Percentiles rank a stretch among this genome's conserved stretches.
Evolutionary conservation across 2,329 filamentous ascomycete species (phyloP).

Genomic region (Geosmithia morbida): DNA sequence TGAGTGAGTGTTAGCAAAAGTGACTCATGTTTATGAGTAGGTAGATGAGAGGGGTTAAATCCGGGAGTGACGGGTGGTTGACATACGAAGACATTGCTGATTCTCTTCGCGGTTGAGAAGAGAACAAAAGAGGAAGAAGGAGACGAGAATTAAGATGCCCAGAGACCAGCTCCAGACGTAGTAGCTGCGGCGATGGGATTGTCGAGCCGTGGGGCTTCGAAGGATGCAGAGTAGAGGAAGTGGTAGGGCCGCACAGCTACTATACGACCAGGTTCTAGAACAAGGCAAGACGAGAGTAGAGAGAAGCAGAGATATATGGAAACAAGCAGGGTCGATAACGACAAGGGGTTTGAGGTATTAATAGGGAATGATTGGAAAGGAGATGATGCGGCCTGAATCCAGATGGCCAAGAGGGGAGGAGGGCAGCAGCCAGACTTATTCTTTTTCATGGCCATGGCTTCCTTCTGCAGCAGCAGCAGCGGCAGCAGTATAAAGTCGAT

Average conservation of each 20-base stretch:
- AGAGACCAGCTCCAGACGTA: conserved; percentile 3
- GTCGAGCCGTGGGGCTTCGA: neutral
- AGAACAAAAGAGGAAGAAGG: neutral
- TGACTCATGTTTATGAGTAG: neutral
- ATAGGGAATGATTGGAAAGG: conserved; percentile 9
- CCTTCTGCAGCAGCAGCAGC: neutral
- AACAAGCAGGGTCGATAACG: neutral
- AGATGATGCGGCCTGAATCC: neutral
- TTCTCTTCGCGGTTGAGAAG: neutral
- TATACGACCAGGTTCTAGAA: neutral
- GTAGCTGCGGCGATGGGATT: neutral
- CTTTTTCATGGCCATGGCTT: conserved; percentile 10
- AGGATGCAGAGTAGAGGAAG: neutral
- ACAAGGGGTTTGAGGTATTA: conserved; percentile 1
- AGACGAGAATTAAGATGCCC: neutral
- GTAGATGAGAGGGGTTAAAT: no score
- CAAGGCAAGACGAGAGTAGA: neutral
- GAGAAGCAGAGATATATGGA: neutral
- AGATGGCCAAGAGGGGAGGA: neutral
- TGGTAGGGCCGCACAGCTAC: neutral
- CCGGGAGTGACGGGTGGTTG: neutral
- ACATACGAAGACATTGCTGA: conserved; percentile 3
- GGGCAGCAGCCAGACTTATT: conserved; percentile 11
- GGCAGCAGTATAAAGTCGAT: no score
- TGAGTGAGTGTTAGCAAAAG: neutral